Evolutionary conservation across 305 asterid species (phyloP), one percentile per base, ranked within the genome.

Genomic region (Euphrasia arctica): DNA sequence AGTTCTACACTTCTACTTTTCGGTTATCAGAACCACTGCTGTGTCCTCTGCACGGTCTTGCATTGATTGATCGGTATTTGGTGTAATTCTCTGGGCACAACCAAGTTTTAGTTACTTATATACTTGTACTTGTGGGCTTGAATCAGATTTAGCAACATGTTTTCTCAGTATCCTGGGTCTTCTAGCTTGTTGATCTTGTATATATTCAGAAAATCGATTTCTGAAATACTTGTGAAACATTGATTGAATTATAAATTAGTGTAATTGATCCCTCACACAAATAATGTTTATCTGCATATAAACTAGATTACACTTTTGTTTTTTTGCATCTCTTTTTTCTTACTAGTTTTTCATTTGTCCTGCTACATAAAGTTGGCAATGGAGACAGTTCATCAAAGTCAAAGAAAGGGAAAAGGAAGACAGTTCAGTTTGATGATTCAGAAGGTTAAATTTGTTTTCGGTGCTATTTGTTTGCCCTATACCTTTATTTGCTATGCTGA

Each of bases 321-420:
- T 10, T 32, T 45, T 18, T 31, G 2, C 58, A 25, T 41, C 13
- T 5, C 10, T 13, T 54, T 48, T 48, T 62, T 9, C 47, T 65
- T 22, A 54, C 15, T 14, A 31, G 27, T 47, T 58, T 3, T 59
- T 52, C 54, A 18, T 18, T 34, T 70, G 10, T 8, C 9, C 10
- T 39, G 64, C 56, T 68, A 80, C 74, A 18, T 74, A 67, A 69
- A 71, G 79, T 68, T 68, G 83, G 81, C 70, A 81, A 79, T 70
- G 90, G 88, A 36, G 80, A 79, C 29, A 65, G 60, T 69, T 77
- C 84, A 41, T 64, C 75, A 48, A 84, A 54, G 78, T 80, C 80
- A 50, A 88, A 73, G 71, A 78, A 73, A 63, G 92, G 91, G 67
- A 88, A 80, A 75, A 95, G 91, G 67, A 88, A 80, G 76, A 81